Evolutionary conservation across 2,329 filamentous ascomycete genomes (phyloP).

Genomic region (Colletotrichum falcatum): DNA sequence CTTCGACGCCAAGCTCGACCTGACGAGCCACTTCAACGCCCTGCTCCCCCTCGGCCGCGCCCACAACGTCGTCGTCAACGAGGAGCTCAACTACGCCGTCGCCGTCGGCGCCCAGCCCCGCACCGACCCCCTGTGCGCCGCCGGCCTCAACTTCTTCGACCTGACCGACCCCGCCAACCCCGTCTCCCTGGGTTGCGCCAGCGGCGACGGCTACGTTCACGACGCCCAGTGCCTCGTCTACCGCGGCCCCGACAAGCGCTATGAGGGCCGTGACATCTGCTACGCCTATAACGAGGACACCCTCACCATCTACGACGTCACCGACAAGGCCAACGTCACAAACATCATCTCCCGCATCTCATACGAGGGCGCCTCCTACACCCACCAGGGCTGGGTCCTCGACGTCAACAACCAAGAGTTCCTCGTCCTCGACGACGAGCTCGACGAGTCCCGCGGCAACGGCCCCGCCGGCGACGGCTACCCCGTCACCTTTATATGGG

Average conservation of each 20-base stretch:
- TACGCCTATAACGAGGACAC: constrained; percentile 67
- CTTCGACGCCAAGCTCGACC: constrained; percentile 48
- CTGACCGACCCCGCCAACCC: constrained; percentile 66
- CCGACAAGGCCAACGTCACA: constrained; percentile 58
- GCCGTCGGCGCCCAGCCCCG: constrained; percentile 58
- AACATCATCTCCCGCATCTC: constrained; percentile 64
- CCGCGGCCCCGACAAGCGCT: constrained; percentile 62
- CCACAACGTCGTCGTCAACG: constrained; percentile 64
- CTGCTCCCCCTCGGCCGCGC: constrained; percentile 46
- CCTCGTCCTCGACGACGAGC: constrained; percentile 65
- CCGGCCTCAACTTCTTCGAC: constrained; percentile 69
- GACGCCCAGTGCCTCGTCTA: constrained; percentile 71
- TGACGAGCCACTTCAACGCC: constrained; percentile 50
- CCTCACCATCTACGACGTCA: constrained; percentile 66
- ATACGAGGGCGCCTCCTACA: constrained; percentile 68
- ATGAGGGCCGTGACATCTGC: constrained; percentile 64
- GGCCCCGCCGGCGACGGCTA: constrained; percentile 56
- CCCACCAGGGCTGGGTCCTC: constrained; percentile 69
- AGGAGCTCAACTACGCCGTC: constrained; percentile 60
- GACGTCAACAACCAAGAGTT: constrained; percentile 58
- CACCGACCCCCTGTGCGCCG: constrained; percentile 53
- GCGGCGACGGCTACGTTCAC: constrained; percentile 69
- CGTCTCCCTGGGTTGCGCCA: constrained; percentile 63
- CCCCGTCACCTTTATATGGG: constrained; percentile 65
- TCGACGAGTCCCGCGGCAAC: constrained; percentile 58